phyloP scores from a whole-genome alignment of 108 stramenopile species.

The Discostella pseudostelligera region DNA sequence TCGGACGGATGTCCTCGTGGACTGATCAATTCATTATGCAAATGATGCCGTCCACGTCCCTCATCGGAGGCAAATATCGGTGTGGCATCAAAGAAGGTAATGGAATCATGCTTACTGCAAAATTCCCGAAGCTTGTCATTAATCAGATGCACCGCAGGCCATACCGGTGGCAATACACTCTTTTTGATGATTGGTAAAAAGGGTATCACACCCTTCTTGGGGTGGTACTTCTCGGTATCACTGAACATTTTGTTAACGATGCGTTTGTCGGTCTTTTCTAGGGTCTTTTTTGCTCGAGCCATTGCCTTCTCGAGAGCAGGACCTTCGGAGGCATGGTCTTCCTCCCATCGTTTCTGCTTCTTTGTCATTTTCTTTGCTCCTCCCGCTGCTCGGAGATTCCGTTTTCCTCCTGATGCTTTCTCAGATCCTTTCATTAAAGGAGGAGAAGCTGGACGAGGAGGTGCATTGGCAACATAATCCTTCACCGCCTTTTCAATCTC shows the following conservation, averaged over 20 bases:
- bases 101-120: constrained; percentile 46
- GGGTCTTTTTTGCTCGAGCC: constrained; percentile 28
- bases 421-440: background rate
- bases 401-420: background rate
- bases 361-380: constrained; percentile 9
- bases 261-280: constrained; percentile 20
- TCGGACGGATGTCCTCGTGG: constrained; percentile 69
- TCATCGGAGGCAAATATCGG: constrained; percentile 55
- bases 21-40: constrained; percentile 58
- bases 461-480: background rate
- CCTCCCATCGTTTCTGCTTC: constrained; percentile 18
- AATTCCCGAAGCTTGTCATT: constrained; percentile 70
- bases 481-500: constrained; percentile 14
- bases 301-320: constrained; percentile 38
- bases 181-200: constrained; percentile 45
- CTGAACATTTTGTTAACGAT: constrained; percentile 24
- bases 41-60: constrained; percentile 37
- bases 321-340: constrained; percentile 40
- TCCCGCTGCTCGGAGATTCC: background rate
- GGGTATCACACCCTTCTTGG: constrained; percentile 35
- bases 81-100: constrained; percentile 82
- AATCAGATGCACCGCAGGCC: constrained; percentile 73
- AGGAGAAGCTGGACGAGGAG: background rate
- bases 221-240: constrained; percentile 44
- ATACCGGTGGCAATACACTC: constrained; percentile 56